phyloP scores from a whole-genome alignment of 2,329 filamentous ascomycete species.

The Sporothrix variecibatus region DNA sequence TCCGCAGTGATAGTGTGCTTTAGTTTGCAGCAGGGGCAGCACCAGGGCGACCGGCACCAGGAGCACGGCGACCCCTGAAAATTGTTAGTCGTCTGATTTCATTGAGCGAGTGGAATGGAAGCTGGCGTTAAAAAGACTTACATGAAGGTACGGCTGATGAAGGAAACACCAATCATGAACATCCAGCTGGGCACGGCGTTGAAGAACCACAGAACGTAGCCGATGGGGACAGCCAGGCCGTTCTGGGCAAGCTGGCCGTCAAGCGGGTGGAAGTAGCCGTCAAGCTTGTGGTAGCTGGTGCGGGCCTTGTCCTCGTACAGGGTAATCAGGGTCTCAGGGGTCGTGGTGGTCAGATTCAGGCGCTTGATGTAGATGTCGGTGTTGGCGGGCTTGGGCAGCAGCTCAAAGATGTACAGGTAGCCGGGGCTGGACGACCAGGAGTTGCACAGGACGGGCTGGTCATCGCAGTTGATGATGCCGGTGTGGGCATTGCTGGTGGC shows the following conservation, averaged over 20 bases:
- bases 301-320: constrained; percentile 55
- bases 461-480: constrained; percentile 71
- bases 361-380: constrained; percentile 65
- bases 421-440: constrained; percentile 67
- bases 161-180: constrained; percentile 74
- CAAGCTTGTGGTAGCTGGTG: constrained; percentile 46
- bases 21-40: constrained; percentile 25
- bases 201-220: constrained; percentile 68
- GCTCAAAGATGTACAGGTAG: constrained; percentile 65
- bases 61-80: constrained; percentile 41
- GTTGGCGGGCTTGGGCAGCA: constrained; percentile 64
- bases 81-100: not conserved
- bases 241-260: constrained; percentile 66
- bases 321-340: constrained; percentile 62
- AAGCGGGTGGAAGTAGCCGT: constrained; percentile 76
- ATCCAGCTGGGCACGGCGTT: constrained; percentile 71
- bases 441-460: constrained; percentile 74
- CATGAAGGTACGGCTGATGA: constrained; percentile 75
- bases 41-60: constrained; percentile 32
- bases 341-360: constrained; percentile 70
- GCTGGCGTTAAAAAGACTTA: constrained; percentile 49
- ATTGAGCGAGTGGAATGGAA: not conserved
- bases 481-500: constrained; percentile 66
- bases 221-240: constrained; percentile 63
- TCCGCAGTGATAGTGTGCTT: not conserved